Conservation (phyloP, 1,139 yeast species). For the Blastobotrys aristatus region DNA sequence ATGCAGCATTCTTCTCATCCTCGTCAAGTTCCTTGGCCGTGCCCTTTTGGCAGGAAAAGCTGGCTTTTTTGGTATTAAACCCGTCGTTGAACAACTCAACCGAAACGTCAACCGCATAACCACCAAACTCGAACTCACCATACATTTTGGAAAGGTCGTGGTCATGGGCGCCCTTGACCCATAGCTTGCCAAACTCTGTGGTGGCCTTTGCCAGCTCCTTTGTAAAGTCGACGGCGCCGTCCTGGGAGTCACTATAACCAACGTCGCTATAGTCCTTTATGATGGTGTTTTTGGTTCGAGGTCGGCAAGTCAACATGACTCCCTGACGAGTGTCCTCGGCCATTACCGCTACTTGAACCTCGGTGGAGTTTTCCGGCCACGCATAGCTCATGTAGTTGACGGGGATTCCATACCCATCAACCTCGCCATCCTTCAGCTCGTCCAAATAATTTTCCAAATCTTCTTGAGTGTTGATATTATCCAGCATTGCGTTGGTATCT, state of each 20-base stretch:
- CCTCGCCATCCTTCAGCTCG: background rate
- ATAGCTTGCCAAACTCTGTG: background rate
- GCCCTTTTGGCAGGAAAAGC: background rate
- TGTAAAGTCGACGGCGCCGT: background rate
- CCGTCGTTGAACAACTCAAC: slow-evolving; percentile 2
- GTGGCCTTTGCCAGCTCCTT: background rate
- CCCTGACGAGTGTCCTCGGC: background rate
- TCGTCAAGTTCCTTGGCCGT: background rate
- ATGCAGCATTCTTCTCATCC: background rate
- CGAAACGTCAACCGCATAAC: background rate
- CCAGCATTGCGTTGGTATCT: background rate
- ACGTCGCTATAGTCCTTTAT: background rate
- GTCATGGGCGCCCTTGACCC: slow-evolving; percentile 1
- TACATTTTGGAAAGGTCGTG: background rate
- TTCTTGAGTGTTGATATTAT: background rate
- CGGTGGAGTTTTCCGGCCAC: background rate
- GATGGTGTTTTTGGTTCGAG: background rate
- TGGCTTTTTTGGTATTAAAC: background rate
- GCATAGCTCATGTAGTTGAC: background rate
- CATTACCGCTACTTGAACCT: background rate
- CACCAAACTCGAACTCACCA: slow-evolving; percentile 1
- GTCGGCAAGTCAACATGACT: background rate
- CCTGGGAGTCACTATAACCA: background rate
- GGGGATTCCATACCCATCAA: slow-evolving; percentile 3
- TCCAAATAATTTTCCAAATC: background rate